Evolutionary conservation across 345 rosid genomes (phyloP).

Genomic region (Citrus glauca): DNA sequence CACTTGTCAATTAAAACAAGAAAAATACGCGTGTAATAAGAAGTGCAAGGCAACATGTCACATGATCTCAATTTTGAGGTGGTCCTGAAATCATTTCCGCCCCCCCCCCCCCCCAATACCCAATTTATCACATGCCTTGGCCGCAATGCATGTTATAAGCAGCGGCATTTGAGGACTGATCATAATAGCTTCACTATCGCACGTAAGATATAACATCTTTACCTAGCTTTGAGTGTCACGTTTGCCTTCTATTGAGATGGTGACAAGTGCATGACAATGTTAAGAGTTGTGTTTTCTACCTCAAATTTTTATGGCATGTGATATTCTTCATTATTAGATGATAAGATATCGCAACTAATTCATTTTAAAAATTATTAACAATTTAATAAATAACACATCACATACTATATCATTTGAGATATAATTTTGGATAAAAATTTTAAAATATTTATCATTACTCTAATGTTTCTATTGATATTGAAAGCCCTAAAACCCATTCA

Average conservation of each 20-base stretch:
- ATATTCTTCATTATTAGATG: too few relatives aligned
- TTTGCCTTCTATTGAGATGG: neutral
- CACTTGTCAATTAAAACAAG: neutral
- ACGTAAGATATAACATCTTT: neutral
- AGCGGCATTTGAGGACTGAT: neutral
- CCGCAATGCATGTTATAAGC: neutral
- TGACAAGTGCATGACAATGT: too few relatives aligned
- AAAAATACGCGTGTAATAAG: neutral
- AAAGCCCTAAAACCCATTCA: too few relatives aligned
- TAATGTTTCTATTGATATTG: too few relatives aligned
- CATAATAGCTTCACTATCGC: neutral
- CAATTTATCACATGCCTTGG: neutral
- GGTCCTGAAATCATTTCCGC: neutral
- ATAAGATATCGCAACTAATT: too few relatives aligned
- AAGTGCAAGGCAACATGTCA: neutral
- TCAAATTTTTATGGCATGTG: too few relatives aligned
- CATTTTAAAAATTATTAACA: too few relatives aligned
- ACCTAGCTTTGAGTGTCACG: neutral
- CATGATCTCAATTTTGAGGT: neutral
- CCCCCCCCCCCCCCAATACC: too few relatives aligned
- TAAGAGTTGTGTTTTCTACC: too few relatives aligned
- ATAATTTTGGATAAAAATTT: too few relatives aligned
- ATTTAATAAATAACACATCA: too few relatives aligned
- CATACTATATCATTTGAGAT: too few relatives aligned
- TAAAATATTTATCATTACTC: accelerated